Percentiles rank a stretch among this genome's conserved stretches.
These are phyloP conservation scores for Trametes maxima DNA, from an alignment of 768 basidiomycete genomes.

Conservation along the genomic window DNA sequence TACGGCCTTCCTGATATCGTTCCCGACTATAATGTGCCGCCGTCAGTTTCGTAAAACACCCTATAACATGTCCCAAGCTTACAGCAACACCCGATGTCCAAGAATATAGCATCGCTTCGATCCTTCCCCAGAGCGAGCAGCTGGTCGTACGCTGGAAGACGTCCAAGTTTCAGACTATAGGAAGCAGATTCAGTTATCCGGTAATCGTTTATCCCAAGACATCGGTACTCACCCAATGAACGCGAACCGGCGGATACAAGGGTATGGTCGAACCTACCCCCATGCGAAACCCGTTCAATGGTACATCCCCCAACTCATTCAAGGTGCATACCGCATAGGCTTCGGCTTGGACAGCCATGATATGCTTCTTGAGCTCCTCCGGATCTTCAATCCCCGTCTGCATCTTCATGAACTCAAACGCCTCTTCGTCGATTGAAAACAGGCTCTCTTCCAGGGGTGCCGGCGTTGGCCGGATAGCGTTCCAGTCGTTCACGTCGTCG, in stretches of 20 bases:
- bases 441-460: constrained; percentile 5
- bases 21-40: constrained; percentile 34
- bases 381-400: constrained; percentile 30
- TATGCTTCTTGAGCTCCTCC: constrained; percentile 29
- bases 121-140: constrained; percentile 39
- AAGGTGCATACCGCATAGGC: constrained; percentile 22
- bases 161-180: constrained; percentile 23
- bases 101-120: constrained; percentile 37
- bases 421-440: constrained; percentile 18
- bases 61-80: not conserved
- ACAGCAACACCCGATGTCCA: constrained; percentile 50
- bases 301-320: too few relatives aligned
- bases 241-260: constrained; percentile 28
- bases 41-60: not conserved
- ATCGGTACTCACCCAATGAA: constrained; percentile 21
- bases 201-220: too few relatives aligned
- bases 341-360: constrained; percentile 28
- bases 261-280: constrained; percentile 28
- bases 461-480: too few relatives aligned
- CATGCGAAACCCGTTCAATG: not conserved
- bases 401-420: constrained; percentile 26
- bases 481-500: too few relatives aligned
- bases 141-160: constrained; percentile 23
- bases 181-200: not conserved
- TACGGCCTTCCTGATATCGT: constrained; percentile 41